Base-by-base conservation (phyloP, 2,329 filamentous ascomycete genomes). In the Penicillium vulpinum region DNA sequence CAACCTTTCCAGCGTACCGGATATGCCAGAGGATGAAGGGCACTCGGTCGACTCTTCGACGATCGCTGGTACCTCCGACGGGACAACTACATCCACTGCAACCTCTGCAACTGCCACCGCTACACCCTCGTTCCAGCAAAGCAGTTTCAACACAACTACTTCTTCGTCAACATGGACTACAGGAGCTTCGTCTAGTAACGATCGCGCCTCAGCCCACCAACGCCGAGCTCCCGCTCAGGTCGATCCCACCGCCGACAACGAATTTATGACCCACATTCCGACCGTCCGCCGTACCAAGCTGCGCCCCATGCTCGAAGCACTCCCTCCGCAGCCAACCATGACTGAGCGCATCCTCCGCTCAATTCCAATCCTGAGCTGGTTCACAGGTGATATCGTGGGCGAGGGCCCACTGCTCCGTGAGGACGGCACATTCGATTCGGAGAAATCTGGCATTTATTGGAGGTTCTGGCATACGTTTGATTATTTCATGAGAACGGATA, bases 341-440 rank as follows among this genome's bases (percentile, higher is more conserved):
- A 77, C 82, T 35, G 86, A 90, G 73, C 82, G 85, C 50, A 70
- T 90, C 21, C 74, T 89, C 53, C 82, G 83, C 62, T 83, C 82
- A 52, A 84, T 91, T 39, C 89, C 89, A 2, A 81, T 91, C 59
- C 75, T 91, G 59, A 84, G 83, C 65, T 91, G 88, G 85, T 88
- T 92, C 69, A 86, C 85, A 44, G 86, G 74, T 28, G 77, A 78
- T 53, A 77, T 80, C 38, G 77, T 80, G 18, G 77, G 77, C 9
- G 77, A 79, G 55, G 78, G 78, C 2, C 77, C 78, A 9, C 69
- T 75, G 58, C 62, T 80, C 21, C 71, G 71, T 29, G 78, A 80
- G 41, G 77, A 80, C 52, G 78, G 78, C 2, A 69, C 68, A 9
- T 79, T 96, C 65, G 92, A 97, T 73, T 89, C 87, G 80, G 84